These are phyloP conservation scores for Darksidea phi DNA, from an alignment of 495 filamentous ascomycete species.

Conservation along the genomic window DNA sequence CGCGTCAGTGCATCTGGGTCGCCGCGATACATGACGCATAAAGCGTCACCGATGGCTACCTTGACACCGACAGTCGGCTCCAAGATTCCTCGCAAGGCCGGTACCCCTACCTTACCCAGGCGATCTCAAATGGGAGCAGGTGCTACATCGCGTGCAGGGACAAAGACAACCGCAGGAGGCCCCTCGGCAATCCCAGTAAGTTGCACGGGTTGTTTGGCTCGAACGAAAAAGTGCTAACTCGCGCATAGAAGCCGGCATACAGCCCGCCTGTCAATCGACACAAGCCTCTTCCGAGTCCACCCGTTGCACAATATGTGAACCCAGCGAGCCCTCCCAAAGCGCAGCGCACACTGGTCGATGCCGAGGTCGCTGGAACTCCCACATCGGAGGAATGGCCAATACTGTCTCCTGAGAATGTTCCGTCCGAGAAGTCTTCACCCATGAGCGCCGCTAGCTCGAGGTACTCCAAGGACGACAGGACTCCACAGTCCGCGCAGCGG, in stretches of 20 bases:
- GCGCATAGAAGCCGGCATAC: not conserved
- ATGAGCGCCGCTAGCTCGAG: not conserved
- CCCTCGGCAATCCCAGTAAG: not conserved
- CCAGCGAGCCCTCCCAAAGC: constrained; percentile 21
- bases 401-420: constrained; percentile 11
- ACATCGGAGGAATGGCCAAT: constrained; percentile 18
- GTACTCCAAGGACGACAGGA: too few species aligned
- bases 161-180: not conserved
- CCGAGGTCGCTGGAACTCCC: constrained; percentile 21
- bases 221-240: too few species aligned
- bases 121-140: not conserved
- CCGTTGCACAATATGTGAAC: constrained; percentile 18
- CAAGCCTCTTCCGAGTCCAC: constrained; percentile 29
- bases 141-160: too few species aligned
- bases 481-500: too few species aligned
- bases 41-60: not conserved
- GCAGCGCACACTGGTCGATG: constrained; percentile 29
- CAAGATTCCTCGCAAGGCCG: constrained; percentile 5
- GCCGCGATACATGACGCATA: not conserved
- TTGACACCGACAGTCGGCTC: not conserved
- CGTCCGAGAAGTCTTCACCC: not conserved
- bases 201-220: not conserved
- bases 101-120: not conserved
- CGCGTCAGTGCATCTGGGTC: too few species aligned
- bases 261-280: constrained; percentile 4